Evolutionary conservation across 2,329 filamentous ascomycete genomes (phyloP).

Genomic region (Sphaerulina vaccinii): DNA sequence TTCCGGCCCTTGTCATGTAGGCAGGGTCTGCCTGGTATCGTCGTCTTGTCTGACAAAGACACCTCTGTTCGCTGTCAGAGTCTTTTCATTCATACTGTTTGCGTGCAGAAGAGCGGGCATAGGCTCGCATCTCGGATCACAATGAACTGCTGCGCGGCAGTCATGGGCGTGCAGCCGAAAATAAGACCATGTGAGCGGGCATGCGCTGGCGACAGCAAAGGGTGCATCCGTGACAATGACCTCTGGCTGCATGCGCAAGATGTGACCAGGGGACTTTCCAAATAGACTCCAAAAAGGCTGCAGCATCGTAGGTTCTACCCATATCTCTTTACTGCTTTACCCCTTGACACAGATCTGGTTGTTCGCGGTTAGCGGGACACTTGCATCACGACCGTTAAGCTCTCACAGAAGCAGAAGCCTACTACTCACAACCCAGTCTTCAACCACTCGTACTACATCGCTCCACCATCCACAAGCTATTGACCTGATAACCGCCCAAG

Average conservation of each 20-base stretch:
- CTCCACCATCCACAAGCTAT: slow-evolving; percentile 21
- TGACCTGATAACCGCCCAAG: slow-evolving; percentile 19
- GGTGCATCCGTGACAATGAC: slow-evolving; percentile 31
- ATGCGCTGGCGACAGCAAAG: slow-evolving; percentile 31
- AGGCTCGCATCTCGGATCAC: slow-evolving; percentile 21
- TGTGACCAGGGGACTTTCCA: slow-evolving; percentile 29
- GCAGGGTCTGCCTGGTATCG: slow-evolving; percentile 21
- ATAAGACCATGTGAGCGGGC: slow-evolving; percentile 29
- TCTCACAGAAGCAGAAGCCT: slow-evolving; percentile 21
- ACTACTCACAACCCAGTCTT: slow-evolving; percentile 22
- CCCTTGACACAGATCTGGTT: slow-evolving; percentile 10
- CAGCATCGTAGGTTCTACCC: slow-evolving; percentile 25
- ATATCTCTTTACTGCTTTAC: slow-evolving; percentile 18
- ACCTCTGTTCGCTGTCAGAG: slow-evolving; percentile 23
- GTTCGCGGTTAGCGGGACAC: slow-evolving; percentile 12
- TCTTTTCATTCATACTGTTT: slow-evolving; percentile 25
- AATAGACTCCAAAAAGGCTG: slow-evolving; percentile 29
- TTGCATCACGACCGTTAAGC: slow-evolving; percentile 22
- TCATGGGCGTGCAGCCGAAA: slow-evolving; percentile 22
- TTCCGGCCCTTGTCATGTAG: slow-evolving; percentile 24
- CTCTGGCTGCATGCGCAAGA: slow-evolving; percentile 26
- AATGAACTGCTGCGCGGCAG: slow-evolving; percentile 24
- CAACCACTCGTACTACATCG: slow-evolving; percentile 28
- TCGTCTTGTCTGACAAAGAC: slow-evolving; percentile 27
- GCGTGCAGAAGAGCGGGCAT: slow-evolving; percentile 24